Conservation (phyloP, 176 grass and related monocot genomes). For the Phyllostachys edulis region DNA sequence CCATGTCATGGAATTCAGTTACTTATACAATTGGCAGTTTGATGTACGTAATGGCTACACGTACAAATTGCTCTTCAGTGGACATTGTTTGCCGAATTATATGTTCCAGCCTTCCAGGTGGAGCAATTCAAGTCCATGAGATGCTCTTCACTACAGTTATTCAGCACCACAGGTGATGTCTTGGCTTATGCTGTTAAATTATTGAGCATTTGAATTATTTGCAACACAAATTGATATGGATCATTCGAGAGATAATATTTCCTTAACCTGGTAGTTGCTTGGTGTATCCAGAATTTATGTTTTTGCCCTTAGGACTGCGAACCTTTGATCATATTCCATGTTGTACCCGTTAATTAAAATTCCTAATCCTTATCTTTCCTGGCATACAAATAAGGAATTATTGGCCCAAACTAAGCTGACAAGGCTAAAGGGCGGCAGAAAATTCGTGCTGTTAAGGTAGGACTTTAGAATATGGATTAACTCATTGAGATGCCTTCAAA, state of each 20-base stretch:
- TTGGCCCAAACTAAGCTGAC: not conserved
- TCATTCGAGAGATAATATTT: not conserved
- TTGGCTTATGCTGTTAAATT: too few relatives aligned
- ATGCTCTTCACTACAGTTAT: too few relatives aligned
- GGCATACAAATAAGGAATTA: not conserved
- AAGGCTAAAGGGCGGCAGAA: not conserved
- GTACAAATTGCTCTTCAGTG: too few relatives aligned
- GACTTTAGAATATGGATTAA: not conserved
- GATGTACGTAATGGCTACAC: too few relatives aligned
- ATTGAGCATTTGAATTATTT: too few relatives aligned
- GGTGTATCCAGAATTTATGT: not conserved
- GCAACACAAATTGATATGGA: not conserved
- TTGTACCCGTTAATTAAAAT: not conserved
- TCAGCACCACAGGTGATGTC: too few relatives aligned
- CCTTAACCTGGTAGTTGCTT: not conserved
- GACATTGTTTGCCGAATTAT: too few relatives aligned
- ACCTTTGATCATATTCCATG: not conserved
- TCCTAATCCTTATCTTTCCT: not conserved
- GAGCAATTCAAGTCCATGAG: too few relatives aligned
- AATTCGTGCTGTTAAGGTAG: not conserved
- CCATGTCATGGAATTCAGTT: too few relatives aligned
- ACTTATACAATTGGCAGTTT: too few relatives aligned
- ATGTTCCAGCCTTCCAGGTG: too few relatives aligned
- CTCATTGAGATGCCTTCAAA: not conserved
- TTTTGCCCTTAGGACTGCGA: not conserved